These are phyloP conservation scores for Allantophomopsis lycopodina DNA, from an alignment of 2,329 filamentous ascomycete species.

Conservation along the genomic window DNA sequence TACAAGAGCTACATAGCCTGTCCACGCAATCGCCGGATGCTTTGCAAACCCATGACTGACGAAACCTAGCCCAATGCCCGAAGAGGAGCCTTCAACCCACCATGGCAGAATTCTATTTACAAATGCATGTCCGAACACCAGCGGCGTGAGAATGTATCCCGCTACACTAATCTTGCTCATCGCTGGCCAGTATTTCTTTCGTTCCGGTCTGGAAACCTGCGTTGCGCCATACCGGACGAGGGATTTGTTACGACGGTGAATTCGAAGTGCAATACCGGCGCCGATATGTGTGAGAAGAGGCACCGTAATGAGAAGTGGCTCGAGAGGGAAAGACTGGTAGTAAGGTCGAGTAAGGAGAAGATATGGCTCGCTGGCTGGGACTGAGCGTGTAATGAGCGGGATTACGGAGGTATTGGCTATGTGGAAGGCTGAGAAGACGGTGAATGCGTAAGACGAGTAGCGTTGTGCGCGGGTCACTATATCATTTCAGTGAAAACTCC, in stretches of 20 bases:
- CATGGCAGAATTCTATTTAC: slow-evolving; percentile 68
- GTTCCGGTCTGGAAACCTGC: slow-evolving; percentile 31
- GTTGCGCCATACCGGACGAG: slow-evolving; percentile 63
- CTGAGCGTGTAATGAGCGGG: slow-evolving; percentile 59
- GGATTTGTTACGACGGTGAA: slow-evolving; percentile 60
- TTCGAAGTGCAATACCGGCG: slow-evolving; percentile 63
- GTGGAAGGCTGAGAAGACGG: slow-evolving; percentile 63
- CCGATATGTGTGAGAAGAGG: slow-evolving; percentile 65
- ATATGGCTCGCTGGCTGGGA: slow-evolving; percentile 67
- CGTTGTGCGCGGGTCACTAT: slow-evolving; percentile 65
- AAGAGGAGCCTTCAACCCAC: slow-evolving; percentile 67
- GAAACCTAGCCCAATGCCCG: slow-evolving; percentile 73
- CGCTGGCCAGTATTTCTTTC: slow-evolving; percentile 37
- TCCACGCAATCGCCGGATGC: slow-evolving; percentile 50
- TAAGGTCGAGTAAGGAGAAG: slow-evolving; percentile 83
- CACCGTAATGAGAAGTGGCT: slow-evolving; percentile 65
- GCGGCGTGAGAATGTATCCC: slow-evolving; percentile 55
- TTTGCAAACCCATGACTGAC: slow-evolving; percentile 74
- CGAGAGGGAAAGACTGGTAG: slow-evolving; percentile 73
- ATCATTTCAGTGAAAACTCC: background rate
- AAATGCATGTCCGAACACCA: slow-evolving; percentile 58
- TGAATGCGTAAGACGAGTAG: slow-evolving; percentile 80
- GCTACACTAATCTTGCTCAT: slow-evolving; percentile 57
- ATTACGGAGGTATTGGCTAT: slow-evolving; percentile 72
- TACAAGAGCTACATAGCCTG: slow-evolving; percentile 57